Evolutionary conservation across 2,329 filamentous ascomycete species (phyloP), one percentile per base, ranked within the genome.

Genomic region (Mollisia scopiformis): DNA sequence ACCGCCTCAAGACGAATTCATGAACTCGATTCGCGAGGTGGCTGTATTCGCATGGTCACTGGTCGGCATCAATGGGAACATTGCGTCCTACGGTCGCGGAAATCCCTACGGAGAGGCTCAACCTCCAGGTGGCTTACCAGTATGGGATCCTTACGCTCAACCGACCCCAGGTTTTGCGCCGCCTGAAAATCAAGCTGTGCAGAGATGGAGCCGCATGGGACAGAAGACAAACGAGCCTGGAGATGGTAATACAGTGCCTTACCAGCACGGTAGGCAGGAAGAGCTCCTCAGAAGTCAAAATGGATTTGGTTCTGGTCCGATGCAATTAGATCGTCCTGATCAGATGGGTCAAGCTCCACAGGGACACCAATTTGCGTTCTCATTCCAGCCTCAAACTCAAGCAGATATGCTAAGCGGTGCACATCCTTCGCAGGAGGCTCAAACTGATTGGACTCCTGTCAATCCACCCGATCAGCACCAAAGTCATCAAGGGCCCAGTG

Each of bases 11-110:
- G 82, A 86, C 27, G 83, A 87, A 57, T 86, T 95, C 69, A 92
- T 95, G 89, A 82, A 84, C 57, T 89, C 88, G 2, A 96, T 96
- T 66, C 87, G 90, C 59, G 91, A 95, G 57, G 89, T 93, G 51
- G 91, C 90, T 1, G 89, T 95, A n/a, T 95, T 96, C 72, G 91
- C 91, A 10, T 96, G 91, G 91, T 89, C 88, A 1, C 77, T 94
- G 11, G 86, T 88, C 25, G 91, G 91, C 23, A 93, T 93, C 78
- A 94, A 95, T 73, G 89, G 89, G 14, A 88, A 86, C 41, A 76
- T 94, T 57, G 86, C 87, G 16, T 80, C 84, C 2, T 89, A 88
- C 69, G 80, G 84, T 49, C 80, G 79, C 4, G 89, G 90, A 2
- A 80, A 77, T 28, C 87, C 90, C 1, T 77, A 75, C 21, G 88